Evolutionary conservation across 345 rosid genomes (phyloP).

Genomic region (Eucalyptus fibrosa): DNA sequence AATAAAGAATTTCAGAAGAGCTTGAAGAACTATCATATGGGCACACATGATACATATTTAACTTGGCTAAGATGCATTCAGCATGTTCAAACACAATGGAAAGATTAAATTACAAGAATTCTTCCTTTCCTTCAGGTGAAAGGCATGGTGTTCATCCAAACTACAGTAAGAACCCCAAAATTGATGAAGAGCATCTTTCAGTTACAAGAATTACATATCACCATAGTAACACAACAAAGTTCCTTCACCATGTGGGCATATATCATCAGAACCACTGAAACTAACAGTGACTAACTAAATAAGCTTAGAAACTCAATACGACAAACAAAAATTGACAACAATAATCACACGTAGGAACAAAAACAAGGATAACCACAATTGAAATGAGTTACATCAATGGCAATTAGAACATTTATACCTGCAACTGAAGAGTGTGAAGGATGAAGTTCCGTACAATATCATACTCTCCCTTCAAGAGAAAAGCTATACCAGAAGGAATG

Average conservation of each 20-base stretch:
- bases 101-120: background rate
- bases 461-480: conserved; percentile 47
- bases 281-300: background rate
- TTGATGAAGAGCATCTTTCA: background rate
- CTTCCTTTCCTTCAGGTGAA: background rate
- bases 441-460: conserved; percentile 38
- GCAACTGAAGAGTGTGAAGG: conserved; percentile 42
- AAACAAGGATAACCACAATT: background rate
- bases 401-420: conserved; percentile 22
- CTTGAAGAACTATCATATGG: background rate
- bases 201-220: background rate
- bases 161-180: background rate
- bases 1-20: background rate
- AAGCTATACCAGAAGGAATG: conserved; percentile 41
- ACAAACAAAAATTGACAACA: background rate
- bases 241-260: background rate
- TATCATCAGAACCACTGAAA: background rate
- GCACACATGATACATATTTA: background rate
- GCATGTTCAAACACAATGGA: background rate
- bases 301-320: background rate
- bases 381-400: background rate
- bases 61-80: background rate
- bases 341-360: background rate
- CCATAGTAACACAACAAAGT: background rate
- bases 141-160: background rate